A percentile compares a stretch with the other conserved stretches of the same genome.
Evolutionary conservation across 257 asterid species (phyloP).

Genomic region (Salvia hispanica): DNA sequence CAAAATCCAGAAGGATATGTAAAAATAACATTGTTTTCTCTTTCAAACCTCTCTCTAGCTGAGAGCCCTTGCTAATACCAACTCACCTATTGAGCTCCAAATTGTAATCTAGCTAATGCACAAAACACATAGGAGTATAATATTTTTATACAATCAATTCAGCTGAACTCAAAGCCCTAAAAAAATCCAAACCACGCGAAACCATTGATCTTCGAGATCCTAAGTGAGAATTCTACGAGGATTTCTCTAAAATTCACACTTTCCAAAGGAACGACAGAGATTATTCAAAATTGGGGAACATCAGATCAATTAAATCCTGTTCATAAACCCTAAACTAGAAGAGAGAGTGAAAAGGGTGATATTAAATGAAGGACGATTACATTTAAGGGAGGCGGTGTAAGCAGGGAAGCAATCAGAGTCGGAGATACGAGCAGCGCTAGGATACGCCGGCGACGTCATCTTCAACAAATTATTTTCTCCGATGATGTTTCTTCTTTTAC

Average conservation of each 20-base stretch:
- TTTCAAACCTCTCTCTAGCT: neutral
- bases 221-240: neutral
- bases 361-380: slow-evolving; percentile 37
- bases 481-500: neutral
- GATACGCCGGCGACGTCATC: slow-evolving; percentile 69
- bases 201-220: neutral
- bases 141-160: neutral
- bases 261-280: neutral
- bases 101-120: neutral
- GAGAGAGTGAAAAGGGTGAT: neutral
- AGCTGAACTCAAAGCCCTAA: neutral
- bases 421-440: slow-evolving; percentile 71
- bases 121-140: neutral
- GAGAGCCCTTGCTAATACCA: neutral
- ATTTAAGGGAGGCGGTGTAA: slow-evolving; percentile 89
- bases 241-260: neutral
- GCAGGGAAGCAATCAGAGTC: slow-evolving; percentile 81
- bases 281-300: neutral
- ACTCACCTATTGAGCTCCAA: neutral
- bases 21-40: neutral
- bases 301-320: slow-evolving; percentile 9
- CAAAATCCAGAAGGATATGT: neutral
- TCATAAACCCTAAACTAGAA: neutral
- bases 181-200: neutral
- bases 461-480: neutral